Percentiles rank a stretch among this genome's conserved stretches.
These are phyloP conservation scores for Trypanosoma caninum DNA, from an alignment of 208 protist species.

Conservation along the genomic window DNA sequence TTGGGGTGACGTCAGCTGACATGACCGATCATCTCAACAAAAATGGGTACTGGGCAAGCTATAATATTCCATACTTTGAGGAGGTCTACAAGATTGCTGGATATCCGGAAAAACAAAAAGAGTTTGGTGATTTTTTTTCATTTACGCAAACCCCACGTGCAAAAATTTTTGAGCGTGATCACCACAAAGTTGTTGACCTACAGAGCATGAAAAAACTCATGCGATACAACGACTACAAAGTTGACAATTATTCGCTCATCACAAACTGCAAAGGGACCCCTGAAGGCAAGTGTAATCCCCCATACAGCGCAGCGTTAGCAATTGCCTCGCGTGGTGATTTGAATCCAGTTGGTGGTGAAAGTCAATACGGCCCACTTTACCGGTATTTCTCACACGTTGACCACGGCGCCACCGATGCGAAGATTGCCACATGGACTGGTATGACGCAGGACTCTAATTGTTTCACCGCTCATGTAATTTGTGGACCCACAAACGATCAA, in stretches of 20 bases:
- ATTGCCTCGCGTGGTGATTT: conserved; percentile 48
- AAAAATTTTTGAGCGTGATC: conserved; percentile 59
- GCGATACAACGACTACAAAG: conserved; percentile 70
- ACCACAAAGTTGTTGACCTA: conserved; percentile 28
- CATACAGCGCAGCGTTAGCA: conserved; percentile 31
- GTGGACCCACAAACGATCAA: conserved; percentile 27
- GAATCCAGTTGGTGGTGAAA: conserved; percentile 32
- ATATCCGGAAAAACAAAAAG: conserved; percentile 11
- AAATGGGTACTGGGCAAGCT: conserved; percentile 65
- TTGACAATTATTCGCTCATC: conserved; percentile 54
- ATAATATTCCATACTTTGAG: conserved; percentile 80
- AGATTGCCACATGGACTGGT: conserved; percentile 30
- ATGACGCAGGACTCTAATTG: conserved; percentile 8
- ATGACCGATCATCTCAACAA: conserved; percentile 38
- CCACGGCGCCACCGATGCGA: conserved; percentile 37
- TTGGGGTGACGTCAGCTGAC: conserved; percentile 44
- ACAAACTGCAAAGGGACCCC: conserved; percentile 35
- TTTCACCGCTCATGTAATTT: conserved; percentile 26
- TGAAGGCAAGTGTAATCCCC: conserved; percentile 25
- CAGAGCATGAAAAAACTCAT: conserved; percentile 42
- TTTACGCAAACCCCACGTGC: conserved; percentile 47
- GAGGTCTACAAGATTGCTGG: conserved; percentile 71
- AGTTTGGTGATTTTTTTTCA: conserved; percentile 42
- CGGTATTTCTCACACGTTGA: conserved; percentile 25
- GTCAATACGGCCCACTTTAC: conserved; percentile 27